These are phyloP conservation scores for Rhizophora mangle DNA, from an alignment of 345 rosid species.

Conservation along the genomic window DNA sequence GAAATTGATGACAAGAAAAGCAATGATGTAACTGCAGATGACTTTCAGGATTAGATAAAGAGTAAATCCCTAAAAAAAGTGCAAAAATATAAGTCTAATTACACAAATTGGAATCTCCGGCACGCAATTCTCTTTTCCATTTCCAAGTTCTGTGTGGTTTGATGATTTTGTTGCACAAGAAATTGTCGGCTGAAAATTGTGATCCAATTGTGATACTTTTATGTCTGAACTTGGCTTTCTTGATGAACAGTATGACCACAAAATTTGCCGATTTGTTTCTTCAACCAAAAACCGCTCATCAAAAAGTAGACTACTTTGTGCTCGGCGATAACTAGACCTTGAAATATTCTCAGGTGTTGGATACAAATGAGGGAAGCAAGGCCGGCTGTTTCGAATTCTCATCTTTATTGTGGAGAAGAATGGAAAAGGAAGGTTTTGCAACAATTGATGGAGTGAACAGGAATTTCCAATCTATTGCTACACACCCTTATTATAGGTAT, in stretches of 20 bases:
- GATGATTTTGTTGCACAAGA: background rate
- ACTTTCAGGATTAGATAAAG: background rate
- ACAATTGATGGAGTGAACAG: background rate
- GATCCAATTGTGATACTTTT: slow-evolving; percentile 1
- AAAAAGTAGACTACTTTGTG: background rate
- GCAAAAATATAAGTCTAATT: slow-evolving; percentile 11
- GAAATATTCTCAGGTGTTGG: slow-evolving; percentile 5
- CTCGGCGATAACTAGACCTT: background rate
- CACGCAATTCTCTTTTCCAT: slow-evolving; percentile 5
- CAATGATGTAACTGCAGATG: background rate
- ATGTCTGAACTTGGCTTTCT: slow-evolving; percentile 1
- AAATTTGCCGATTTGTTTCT: slow-evolving; percentile 22
- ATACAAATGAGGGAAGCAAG: slow-evolving; percentile 18
- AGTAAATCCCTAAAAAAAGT: slow-evolving; percentile 1
- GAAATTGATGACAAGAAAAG: background rate
- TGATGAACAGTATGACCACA: slow-evolving; percentile 21
- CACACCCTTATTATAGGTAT: background rate
- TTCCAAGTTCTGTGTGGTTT: slow-evolving; percentile 5
- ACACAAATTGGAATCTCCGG: slow-evolving; percentile 11
- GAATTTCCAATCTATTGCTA: background rate
- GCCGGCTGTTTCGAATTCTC: slow-evolving; percentile 30
- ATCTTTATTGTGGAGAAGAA: slow-evolving; percentile 7
- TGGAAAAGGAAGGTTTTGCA: background rate
- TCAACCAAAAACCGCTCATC: slow-evolving; percentile 28
- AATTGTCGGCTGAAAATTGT: slow-evolving; percentile 1